Percentiles rank a stretch among this genome's conserved stretches.
Evolutionary conservation across 2,329 filamentous ascomycete species (phyloP).

Genomic region (Pestalotiopsis sp.): DNA sequence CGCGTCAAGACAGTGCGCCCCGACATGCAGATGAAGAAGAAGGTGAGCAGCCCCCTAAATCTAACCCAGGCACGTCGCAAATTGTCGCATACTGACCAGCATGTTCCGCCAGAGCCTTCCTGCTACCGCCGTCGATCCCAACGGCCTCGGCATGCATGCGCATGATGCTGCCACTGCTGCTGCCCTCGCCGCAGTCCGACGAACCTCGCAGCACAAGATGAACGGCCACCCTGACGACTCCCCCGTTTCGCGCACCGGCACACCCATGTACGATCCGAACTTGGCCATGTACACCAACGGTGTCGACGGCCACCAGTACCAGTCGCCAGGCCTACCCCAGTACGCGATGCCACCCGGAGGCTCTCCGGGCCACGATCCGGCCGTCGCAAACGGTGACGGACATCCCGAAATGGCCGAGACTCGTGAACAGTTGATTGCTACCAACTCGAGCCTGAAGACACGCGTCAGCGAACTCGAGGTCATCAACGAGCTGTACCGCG

Average conservation of each 20-base stretch:
- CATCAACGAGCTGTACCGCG: constrained; percentile 83
- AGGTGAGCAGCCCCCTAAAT: constrained; percentile 46
- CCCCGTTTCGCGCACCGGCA: constrained; percentile 77
- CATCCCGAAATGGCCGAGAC: constrained; percentile 73
- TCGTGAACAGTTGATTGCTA: constrained; percentile 77
- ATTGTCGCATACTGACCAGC: neutral
- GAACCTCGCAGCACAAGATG: constrained; percentile 67
- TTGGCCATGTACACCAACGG: constrained; percentile 75
- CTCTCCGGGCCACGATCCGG: constrained; percentile 52
- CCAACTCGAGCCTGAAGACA: constrained; percentile 89
- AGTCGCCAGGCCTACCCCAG: constrained; percentile 50
- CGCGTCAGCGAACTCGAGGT: constrained; percentile 93
- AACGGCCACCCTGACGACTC: constrained; percentile 75
- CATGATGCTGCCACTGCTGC: constrained; percentile 59
- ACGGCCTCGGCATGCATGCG: constrained; percentile 60
- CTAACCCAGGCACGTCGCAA: neutral
- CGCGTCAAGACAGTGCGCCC: constrained; percentile 86
- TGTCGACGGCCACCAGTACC: constrained; percentile 72
- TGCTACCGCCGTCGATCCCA: constrained; percentile 41
- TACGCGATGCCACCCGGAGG: constrained; percentile 52
- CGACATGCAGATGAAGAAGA: constrained; percentile 79
- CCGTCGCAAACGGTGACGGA: constrained; percentile 56
- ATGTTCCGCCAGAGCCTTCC: constrained; percentile 41
- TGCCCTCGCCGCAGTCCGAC: constrained; percentile 50
- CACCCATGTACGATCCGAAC: constrained; percentile 75